These are phyloP conservation scores for Thelephora terrestris DNA, from an alignment of 1,284 basidiomycete species.

Conservation along the genomic window DNA sequence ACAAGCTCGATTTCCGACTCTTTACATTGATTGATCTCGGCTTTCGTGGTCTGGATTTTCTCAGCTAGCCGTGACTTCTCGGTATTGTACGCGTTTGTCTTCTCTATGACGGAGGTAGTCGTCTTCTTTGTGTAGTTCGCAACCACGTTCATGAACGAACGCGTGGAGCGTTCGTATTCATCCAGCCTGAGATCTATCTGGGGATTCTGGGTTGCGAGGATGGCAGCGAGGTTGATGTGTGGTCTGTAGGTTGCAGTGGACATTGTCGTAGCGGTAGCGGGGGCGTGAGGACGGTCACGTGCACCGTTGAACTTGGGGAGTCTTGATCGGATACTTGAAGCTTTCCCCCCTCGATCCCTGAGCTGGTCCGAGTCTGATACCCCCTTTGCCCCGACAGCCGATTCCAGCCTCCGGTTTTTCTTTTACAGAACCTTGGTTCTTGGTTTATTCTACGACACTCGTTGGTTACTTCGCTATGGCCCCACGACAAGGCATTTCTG, in stretches of 20 bases:
- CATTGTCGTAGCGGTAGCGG: conserved; percentile 15
- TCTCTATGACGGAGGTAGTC: conserved; percentile 50
- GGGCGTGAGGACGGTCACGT: too few species aligned
- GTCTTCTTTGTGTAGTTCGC: conserved; percentile 57
- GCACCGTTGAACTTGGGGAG: too few species aligned
- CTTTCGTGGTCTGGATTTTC: conserved; percentile 43
- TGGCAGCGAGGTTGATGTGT: conserved; percentile 49
- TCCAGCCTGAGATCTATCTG: conserved; percentile 55
- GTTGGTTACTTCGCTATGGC: not conserved
- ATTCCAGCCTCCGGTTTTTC: not conserved
- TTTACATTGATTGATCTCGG: conserved; percentile 62
- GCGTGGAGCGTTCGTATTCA: conserved; percentile 52
- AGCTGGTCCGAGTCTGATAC: not conserved
- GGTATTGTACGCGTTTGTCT: conserved; percentile 40
- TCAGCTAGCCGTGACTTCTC: conserved; percentile 54
- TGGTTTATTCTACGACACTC: not conserved
- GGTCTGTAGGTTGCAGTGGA: conserved; percentile 36
- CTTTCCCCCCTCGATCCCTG: not conserved
- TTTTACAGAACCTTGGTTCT: not conserved
- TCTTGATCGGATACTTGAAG: not conserved
- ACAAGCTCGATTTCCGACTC: conserved; percentile 63
- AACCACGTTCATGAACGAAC: conserved; percentile 61
- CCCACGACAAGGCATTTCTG: not conserved
- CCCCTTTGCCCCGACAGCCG: not conserved
- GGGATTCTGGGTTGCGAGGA: conserved; percentile 47